Percentiles rank a stretch among this genome's conserved stretches.
Evolutionary conservation across 768 basidiomycete genomes (phyloP).

Genomic region (Podaxis sp.): DNA sequence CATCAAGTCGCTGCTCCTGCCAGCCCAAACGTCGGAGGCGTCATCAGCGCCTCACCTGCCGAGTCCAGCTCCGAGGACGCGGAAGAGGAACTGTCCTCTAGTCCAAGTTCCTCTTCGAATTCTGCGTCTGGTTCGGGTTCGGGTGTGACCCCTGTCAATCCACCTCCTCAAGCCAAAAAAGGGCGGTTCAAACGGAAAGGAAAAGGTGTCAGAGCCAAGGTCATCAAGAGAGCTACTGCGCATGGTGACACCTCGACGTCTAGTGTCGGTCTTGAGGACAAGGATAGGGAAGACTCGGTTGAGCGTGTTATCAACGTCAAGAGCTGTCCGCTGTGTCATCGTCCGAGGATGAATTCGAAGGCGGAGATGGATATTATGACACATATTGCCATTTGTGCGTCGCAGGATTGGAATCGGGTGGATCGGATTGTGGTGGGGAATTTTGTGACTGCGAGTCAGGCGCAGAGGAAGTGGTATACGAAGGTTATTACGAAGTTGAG

Average conservation of each 20-base stretch:
- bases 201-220: conserved; percentile 19
- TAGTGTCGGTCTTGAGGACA: not conserved
- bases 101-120: not conserved
- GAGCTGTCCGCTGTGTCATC: conserved; percentile 92
- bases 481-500: conserved; percentile 86
- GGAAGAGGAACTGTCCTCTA: conserved; percentile 15
- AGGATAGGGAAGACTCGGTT: conserved; percentile 33
- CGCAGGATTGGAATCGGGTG: conserved; percentile 87
- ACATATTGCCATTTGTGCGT: conserved; percentile 95
- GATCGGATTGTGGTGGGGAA: conserved; percentile 90
- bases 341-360: conserved; percentile 80
- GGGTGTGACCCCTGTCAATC: conserved; percentile 18
- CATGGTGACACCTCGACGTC: conserved; percentile 10
- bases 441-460: conserved; percentile 92
- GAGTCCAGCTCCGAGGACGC: conserved; percentile 21
- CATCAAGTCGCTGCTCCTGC: conserved; percentile 26
- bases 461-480: conserved; percentile 97
- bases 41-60: conserved; percentile 15
- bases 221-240: conserved; percentile 5
- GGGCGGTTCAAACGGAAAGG: conserved; percentile 20
- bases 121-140: not conserved
- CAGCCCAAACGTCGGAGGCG: not conserved
- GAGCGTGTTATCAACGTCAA: conserved; percentile 95
- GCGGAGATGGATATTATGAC: conserved; percentile 95
- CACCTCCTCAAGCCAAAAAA: conserved; percentile 15